Base-by-base conservation (phyloP, 805 yeast genomes). In the Yamadazyma sp. region DNA sequence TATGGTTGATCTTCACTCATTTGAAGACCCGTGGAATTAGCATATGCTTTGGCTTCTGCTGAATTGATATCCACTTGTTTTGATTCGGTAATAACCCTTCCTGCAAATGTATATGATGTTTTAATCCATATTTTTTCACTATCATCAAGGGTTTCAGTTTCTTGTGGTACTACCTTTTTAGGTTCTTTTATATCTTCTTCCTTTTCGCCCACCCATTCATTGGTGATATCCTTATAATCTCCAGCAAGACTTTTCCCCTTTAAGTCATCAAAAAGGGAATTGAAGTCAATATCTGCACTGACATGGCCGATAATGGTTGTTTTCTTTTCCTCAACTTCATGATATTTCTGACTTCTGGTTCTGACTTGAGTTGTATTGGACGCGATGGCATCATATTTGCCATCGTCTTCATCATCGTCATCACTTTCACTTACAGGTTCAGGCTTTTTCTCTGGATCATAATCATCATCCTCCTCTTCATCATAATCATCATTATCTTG, bases 71-170 rank as follows among this genome's bases (percentile, higher is more conserved):
- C 82, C 1, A 93, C 97, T 58, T 72, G 67, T 57, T 86, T 87
- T 40, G 81, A 80, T 50, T 89, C 96, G 0, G 82, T 76, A 2
- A 83, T 70, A 2, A 78, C 67, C 48, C 84, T 84, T 5, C 97
- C 97, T 0, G 98, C 98, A 70, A 87, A 91, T 38, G 85, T 83
- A 54, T 86, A 91, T 2, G 80, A 76, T 43, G 93, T 71, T 40
- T 76, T 80, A 38, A 91, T 88, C 47, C 78, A 76, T 37, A 91
- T 74, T 52, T 72, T 72, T 33, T 80, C 79, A 12, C 67, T 71
- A 10, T 42, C 50, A n/a, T 36, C 43, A 12, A 31, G 23, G 14
- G 7, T 8, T 22, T 22, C 15, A 20, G 23, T 9, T 22, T 22
- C 23, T 9, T 9, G 10, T 9, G 11, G 9, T 29, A 10, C 22